Evolutionary conservation across 2,329 filamentous ascomycete genomes (phyloP).

Genomic region (Aspergillus ruber): DNA sequence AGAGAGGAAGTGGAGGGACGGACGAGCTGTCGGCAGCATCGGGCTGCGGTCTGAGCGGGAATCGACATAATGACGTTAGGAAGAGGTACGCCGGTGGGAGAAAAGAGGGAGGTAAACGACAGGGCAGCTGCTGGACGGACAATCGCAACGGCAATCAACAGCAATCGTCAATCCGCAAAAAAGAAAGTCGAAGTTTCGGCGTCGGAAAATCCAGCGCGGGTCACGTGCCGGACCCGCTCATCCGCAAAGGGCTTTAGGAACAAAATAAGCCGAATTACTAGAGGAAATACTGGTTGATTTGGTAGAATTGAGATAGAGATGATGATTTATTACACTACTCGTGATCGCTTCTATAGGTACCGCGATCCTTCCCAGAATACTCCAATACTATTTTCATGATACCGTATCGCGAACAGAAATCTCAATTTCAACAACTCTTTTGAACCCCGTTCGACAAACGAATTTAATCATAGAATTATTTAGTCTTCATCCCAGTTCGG

Average conservation of each 20-base stretch:
- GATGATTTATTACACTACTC: not conserved
- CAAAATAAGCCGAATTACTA: not conserved
- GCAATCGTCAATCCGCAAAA: slow-evolving; percentile 13
- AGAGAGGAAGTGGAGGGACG: slow-evolving; percentile 35
- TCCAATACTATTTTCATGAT: not conserved
- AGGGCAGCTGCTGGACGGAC: slow-evolving; percentile 5
- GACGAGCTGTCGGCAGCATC: slow-evolving; percentile 38
- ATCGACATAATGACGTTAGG: slow-evolving; percentile 31
- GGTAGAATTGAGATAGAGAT: not conserved
- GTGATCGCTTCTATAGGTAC: not conserved
- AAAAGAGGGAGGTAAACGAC: slow-evolving; percentile 3
- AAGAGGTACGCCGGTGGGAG: slow-evolving; percentile 8
- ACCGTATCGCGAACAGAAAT: not conserved
- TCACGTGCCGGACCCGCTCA: slow-evolving; percentile 20
- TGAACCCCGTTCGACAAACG: slow-evolving; percentile 14
- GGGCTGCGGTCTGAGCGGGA: slow-evolving; percentile 34
- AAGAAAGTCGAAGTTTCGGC: slow-evolving; percentile 22
- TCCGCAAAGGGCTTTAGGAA: not conserved
- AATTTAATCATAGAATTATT: slow-evolving; percentile 10
- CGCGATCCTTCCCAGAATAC: no score
- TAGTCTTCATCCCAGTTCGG: slow-evolving; percentile 67
- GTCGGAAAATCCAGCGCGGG: slow-evolving; percentile 25
- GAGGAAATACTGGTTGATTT: not conserved
- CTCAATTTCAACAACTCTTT: slow-evolving; percentile 12
- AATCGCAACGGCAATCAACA: slow-evolving; percentile 6